Evolutionary conservation across 331 rosid species (phyloP).

Genomic region (Acacia pycnantha): DNA sequence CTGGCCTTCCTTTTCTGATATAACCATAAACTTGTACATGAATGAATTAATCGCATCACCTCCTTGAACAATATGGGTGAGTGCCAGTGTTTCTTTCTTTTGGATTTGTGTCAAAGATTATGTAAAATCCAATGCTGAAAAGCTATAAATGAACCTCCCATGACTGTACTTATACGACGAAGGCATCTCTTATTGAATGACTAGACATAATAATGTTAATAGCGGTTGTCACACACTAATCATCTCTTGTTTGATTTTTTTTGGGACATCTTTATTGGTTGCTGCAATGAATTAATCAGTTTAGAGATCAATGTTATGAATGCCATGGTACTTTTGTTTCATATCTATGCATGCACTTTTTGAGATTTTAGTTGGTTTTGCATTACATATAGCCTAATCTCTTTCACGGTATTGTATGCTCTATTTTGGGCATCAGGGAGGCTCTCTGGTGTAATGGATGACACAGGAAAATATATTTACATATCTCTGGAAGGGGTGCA

Average conservation of each 20-base stretch:
- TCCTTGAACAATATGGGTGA: slow-evolving; percentile 60
- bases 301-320: background rate
- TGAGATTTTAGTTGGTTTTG: background rate
- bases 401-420: background rate
- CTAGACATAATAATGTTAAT: background rate
- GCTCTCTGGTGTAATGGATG: slow-evolving; percentile 76
- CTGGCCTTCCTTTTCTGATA: background rate
- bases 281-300: background rate
- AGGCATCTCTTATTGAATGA: background rate
- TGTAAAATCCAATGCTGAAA: background rate
- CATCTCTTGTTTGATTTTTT: background rate
- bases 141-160: background rate
- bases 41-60: slow-evolving; percentile 65
- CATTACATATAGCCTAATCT: background rate
- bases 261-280: background rate
- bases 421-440: slow-evolving; percentile 37
- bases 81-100: background rate
- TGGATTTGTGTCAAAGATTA: background rate
- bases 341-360: background rate
- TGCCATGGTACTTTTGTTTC: background rate
- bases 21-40: slow-evolving; percentile 38
- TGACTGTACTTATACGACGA: background rate
- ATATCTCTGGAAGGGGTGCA: slow-evolving; percentile 63
- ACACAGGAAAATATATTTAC: slow-evolving; percentile 67
- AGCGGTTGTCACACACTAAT: background rate